Evolutionary conservation across 306 rosid genomes (phyloP).

Genomic region (Boehmeria nivea): DNA sequence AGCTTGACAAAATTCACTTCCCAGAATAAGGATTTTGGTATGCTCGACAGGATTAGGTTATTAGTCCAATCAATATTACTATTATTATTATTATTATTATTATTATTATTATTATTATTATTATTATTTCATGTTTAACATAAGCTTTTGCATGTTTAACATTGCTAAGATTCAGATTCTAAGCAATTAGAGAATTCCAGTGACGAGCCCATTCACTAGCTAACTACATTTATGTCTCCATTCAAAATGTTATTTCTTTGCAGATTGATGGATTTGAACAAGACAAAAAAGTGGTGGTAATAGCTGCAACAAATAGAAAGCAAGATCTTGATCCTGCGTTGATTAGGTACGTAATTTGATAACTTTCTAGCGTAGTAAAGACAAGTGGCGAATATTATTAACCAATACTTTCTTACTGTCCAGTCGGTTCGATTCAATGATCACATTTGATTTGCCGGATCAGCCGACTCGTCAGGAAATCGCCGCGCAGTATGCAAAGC

Average conservation of each 20-base stretch:
- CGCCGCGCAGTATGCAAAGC: slow-evolving; percentile 84
- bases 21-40: neutral
- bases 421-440: slow-evolving; percentile 80
- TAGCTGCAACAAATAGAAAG: slow-evolving; percentile 93
- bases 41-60: too few relatives aligned
- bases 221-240: too few relatives aligned
- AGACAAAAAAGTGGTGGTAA: slow-evolving; percentile 79
- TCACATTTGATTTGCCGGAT: slow-evolving; percentile 75
- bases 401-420: slow-evolving; percentile 12
- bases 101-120: too few relatives aligned
- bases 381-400: neutral
- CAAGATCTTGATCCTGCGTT: slow-evolving; percentile 93
- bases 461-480: slow-evolving; percentile 67
- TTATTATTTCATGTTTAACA: too few relatives aligned
- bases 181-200: too few relatives aligned
- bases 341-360: slow-evolving; percentile 45
- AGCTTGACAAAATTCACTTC: neutral
- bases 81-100: too few relatives aligned
- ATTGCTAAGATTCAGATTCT: too few relatives aligned
- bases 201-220: too few relatives aligned
- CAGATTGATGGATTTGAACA: slow-evolving; percentile 99
- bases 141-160: too few relatives aligned
- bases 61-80: too few relatives aligned
- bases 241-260: too few relatives aligned
- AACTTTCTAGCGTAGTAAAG: neutral